Percentiles rank a stretch among this genome's conserved stretches.
Evolutionary conservation across 2,329 filamentous ascomycete species (phyloP).

Genomic region (Torrubiellomyces zombiae): DNA sequence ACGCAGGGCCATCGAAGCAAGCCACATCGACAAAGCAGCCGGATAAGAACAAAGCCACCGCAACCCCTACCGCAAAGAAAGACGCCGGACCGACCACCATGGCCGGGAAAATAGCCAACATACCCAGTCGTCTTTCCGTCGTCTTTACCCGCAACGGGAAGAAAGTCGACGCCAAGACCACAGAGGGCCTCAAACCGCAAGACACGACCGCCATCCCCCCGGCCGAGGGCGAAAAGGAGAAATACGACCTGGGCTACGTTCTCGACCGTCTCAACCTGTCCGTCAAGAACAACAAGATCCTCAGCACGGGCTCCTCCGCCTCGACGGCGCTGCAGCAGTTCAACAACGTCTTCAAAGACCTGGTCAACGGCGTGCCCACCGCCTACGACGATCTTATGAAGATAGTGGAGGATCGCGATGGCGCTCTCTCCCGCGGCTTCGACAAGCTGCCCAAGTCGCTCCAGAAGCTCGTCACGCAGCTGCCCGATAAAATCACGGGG

Average conservation of each 20-base stretch:
- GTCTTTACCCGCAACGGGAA: slow-evolving; percentile 21
- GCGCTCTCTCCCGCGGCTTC: slow-evolving; percentile 40
- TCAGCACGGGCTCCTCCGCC: slow-evolving; percentile 70
- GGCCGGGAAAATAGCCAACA: slow-evolving; percentile 16
- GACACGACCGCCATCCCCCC: slow-evolving; percentile 18
- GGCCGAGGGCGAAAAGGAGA: slow-evolving; percentile 30
- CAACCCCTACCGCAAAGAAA: slow-evolving; percentile 16
- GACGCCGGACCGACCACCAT: no score
- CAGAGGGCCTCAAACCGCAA: slow-evolving; percentile 21
- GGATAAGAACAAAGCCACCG: slow-evolving; percentile 10
- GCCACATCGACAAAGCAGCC: slow-evolving; percentile 15
- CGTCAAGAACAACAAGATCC: slow-evolving; percentile 70
- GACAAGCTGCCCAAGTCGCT: slow-evolving; percentile 60
- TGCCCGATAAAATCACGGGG: slow-evolving; percentile 67
- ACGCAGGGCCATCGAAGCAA: slow-evolving; percentile 7
- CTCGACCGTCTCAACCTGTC: slow-evolving; percentile 74
- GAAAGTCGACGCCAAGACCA: no score
- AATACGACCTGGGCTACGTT: slow-evolving; percentile 60
- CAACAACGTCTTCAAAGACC: slow-evolving; percentile 79
- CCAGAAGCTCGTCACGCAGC: slow-evolving; percentile 69
- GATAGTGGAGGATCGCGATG: slow-evolving; percentile 44
- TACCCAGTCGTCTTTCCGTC: slow-evolving; percentile 17
- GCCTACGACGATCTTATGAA: slow-evolving; percentile 73
- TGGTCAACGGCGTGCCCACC: slow-evolving; percentile 82
- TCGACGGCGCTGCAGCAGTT: slow-evolving; percentile 72